phyloP scores from a whole-genome alignment of 805 yeast species.

The Saturnispora diversa region DNA sequence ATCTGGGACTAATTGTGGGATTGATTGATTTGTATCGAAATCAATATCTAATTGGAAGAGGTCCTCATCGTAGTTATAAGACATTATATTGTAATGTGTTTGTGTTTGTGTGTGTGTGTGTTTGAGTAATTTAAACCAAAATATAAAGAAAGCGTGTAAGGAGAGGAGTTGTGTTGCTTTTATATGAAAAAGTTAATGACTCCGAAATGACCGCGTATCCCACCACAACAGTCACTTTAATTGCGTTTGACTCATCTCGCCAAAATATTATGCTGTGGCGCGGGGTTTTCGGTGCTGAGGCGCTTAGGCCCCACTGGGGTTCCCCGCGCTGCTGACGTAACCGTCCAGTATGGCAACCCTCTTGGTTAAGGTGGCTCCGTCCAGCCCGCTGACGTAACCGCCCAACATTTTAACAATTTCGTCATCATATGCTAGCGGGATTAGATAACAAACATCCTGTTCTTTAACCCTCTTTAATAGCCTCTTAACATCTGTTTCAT shows the following conservation, averaged over 20 bases:
- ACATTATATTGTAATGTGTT: conserved; percentile 1
- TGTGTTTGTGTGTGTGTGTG: not conserved
- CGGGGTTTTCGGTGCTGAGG: too few species aligned
- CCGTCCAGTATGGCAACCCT: too few species aligned
- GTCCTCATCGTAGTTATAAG: conserved; percentile 5
- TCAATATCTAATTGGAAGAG: conserved; percentile 2
- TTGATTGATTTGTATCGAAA: not conserved
- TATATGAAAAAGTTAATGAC: conserved; percentile 2
- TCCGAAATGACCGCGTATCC: conserved; percentile 7
- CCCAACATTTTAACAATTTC: not conserved
- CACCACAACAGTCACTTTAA: not conserved
- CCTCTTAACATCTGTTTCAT: too few species aligned
- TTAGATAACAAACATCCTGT: too few species aligned
- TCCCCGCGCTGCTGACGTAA: too few species aligned
- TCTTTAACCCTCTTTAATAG: too few species aligned
- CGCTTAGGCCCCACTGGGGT: too few species aligned
- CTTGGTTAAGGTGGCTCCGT: not conserved
- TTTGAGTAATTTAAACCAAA: too few species aligned
- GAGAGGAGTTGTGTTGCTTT: not conserved
- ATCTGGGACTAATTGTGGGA: conserved; percentile 6
- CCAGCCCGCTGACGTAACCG: not conserved
- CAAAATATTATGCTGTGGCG: too few species aligned
- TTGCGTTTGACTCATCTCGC: too few species aligned
- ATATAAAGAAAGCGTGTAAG: not conserved
- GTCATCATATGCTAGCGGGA: too few species aligned